Conservation (phyloP, 2,329 filamentous ascomycete genomes). For the Blastomyces percursus region DNA sequence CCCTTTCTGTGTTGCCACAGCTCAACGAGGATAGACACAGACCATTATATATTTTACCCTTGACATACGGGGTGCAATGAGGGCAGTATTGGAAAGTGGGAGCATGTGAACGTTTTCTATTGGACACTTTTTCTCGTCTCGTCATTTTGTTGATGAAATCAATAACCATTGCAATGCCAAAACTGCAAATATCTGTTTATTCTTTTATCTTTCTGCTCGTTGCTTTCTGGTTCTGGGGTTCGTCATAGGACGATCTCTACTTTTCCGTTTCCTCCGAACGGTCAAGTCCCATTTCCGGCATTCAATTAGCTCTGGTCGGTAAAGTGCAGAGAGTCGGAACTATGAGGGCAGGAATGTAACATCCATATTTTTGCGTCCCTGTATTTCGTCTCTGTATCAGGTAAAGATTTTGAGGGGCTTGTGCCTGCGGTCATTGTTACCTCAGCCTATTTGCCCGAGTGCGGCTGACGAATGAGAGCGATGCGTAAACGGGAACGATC, state of each 20-base stretch:
- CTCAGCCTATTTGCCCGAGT: not conserved
- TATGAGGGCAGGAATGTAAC: not conserved
- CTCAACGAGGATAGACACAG: not conserved
- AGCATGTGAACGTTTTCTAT: not conserved
- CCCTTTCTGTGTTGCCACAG: not conserved
- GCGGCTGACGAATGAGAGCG: not conserved
- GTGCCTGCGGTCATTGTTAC: not conserved
- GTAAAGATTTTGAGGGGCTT: not conserved
- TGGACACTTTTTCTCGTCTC: not conserved
- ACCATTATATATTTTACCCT: not conserved
- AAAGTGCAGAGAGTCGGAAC: not conserved
- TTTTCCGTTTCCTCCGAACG: not conserved
- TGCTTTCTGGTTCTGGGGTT: not conserved
- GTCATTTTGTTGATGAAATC: not conserved
- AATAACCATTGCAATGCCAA: not conserved
- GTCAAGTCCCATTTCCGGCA: not conserved
- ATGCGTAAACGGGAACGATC: not conserved
- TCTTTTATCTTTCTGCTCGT: not conserved
- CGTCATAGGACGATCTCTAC: not conserved
- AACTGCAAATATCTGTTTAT: not conserved
- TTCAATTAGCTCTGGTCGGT: not conserved
- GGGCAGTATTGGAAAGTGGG: not conserved
- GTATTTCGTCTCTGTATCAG: not conserved
- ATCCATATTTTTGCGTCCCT: not conserved
- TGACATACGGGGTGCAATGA: not conserved